Base-by-base conservation (phyloP, 225 moss, liverwort and hornwort genomes). In the Polytrichum commune region DNA sequence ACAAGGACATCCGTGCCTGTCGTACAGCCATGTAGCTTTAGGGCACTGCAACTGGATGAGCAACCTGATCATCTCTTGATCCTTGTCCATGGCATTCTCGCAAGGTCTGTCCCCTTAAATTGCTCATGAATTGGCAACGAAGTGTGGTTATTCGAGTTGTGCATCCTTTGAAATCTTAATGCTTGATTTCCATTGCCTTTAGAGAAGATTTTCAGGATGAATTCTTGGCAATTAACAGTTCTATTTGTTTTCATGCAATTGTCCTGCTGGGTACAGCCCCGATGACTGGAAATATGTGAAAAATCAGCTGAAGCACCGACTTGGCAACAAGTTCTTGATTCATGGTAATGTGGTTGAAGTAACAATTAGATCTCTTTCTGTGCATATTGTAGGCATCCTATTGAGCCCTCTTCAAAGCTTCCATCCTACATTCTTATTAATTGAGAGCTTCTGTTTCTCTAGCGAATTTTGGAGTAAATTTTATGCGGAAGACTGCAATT, bases 51-150 rank as follows among this genome's bases (percentile, higher is more conserved):
- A 64, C 53, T 76, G 53, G 76, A 88, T 70, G 78, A 33, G 29
- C 79, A 73, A 56, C 84, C 94, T 74, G 92, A 98, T 55, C 97
- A 98, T 89, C 92, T 98, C 67, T 75, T 98, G 82, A 81, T 95
- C 63, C 94, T 98, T 75, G 94, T 98, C 19, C 97, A 98, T 78
- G 97, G 94, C 13, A 95, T 98, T 30, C 89, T 98, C 67, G 88
- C 92, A 55, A 91, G 84, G 97, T 92, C 71, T 60, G 58, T 58
- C 23, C 22, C n/a, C 22, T 58, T 2, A 46, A 46, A 46, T 16
- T 46, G 46, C 13, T 46, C 46, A 0, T 46, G 1, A 46, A 46
- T 46, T 46, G 13, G 46, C 46, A 46, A 46, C 4, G 4, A 46
- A 46, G 46, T 46, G 46, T 16, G 46, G 4, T 46, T 46, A 46